A percentile compares a stretch with the other conserved stretches of the same genome.
Evolutionary conservation across 805 yeast genomes (phyloP).

Genomic region (Ogataea methanolica): DNA sequence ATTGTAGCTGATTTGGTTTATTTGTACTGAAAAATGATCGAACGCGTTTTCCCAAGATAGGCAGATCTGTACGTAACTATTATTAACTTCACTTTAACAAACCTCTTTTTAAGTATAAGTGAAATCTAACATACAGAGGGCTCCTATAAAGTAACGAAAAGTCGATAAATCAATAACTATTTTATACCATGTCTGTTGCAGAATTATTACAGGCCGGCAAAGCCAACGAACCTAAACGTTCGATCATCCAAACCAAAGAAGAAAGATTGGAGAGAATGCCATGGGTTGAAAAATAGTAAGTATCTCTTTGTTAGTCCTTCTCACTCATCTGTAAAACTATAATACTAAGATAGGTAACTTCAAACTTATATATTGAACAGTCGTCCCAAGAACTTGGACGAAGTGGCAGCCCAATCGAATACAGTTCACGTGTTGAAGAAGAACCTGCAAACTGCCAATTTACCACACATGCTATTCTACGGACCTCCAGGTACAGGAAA

Average conservation of each 20-base stretch:
- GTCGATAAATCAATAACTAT: neutral
- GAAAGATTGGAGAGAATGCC: constrained; percentile 57
- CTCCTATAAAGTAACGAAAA: no score
- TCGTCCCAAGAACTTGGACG: constrained; percentile 83
- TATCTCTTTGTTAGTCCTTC: constrained; percentile 1
- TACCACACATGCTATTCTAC: constrained; percentile 88
- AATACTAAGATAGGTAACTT: neutral
- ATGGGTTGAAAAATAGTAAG: constrained; percentile 86
- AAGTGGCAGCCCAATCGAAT: constrained; percentile 87
- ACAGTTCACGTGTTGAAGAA: constrained; percentile 79
- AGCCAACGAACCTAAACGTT: constrained; percentile 9
- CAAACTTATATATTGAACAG: constrained; percentile 20
- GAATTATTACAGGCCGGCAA: constrained; percentile 13
- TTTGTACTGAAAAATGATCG: no score
- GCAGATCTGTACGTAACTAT: no score
- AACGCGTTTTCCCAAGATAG: no score
- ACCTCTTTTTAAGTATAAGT: no score
- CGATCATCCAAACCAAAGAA: constrained; percentile 14
- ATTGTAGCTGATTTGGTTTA: no score
- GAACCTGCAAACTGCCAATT: constrained; percentile 72
- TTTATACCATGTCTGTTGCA: constrained; percentile 13
- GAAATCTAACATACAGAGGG: no score
- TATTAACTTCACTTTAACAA: no score
- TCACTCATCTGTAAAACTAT: neutral
- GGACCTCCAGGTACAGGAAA: constrained; percentile 96